Evolutionary conservation across 1,284 basidiomycete species (phyloP).

Genomic region (Porphyrellus sp.): DNA sequence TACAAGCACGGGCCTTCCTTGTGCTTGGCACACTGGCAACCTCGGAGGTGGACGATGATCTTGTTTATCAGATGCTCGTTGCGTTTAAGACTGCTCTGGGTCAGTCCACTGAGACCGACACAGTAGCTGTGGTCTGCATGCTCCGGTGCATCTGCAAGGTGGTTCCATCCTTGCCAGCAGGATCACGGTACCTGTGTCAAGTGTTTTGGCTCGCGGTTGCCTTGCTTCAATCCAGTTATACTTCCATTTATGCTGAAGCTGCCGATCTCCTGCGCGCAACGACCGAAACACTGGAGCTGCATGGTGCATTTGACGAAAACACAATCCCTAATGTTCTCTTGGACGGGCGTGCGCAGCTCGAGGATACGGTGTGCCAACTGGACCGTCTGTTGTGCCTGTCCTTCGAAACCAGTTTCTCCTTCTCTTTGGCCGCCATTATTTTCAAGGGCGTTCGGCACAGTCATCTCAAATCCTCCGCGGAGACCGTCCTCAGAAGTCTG

Average conservation of each 20-base stretch:
- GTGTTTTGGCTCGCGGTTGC: slow-evolving; percentile 87
- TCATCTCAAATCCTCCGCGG: slow-evolving; percentile 58
- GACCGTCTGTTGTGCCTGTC: slow-evolving; percentile 74
- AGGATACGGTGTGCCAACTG: slow-evolving; percentile 69
- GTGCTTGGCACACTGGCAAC: slow-evolving; percentile 78
- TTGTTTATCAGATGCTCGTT: slow-evolving; percentile 85
- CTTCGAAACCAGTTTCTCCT: slow-evolving; percentile 78
- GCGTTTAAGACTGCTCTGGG: slow-evolving; percentile 69
- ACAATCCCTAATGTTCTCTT: slow-evolving; percentile 61
- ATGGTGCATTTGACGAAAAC: slow-evolving; percentile 52
- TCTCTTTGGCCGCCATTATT: slow-evolving; percentile 77
- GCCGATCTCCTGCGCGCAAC: slow-evolving; percentile 63
- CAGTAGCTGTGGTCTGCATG: slow-evolving; percentile 80
- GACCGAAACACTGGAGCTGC: slow-evolving; percentile 62
- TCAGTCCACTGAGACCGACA: slow-evolving; percentile 67
- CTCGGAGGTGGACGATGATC: slow-evolving; percentile 82
- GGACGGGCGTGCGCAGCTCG: slow-evolving; percentile 61
- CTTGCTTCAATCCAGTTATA: slow-evolving; percentile 73
- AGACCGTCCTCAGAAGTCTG: slow-evolving; percentile 54
- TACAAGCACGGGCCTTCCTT: slow-evolving; percentile 88
- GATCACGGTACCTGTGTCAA: slow-evolving; percentile 70
- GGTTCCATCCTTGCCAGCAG: slow-evolving; percentile 62
- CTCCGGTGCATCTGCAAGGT: slow-evolving; percentile 79
- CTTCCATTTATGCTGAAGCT: slow-evolving; percentile 72
- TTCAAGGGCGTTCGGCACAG: slow-evolving; percentile 83